phyloP scores from a whole-genome alignment of 1,139 yeast species.

The Kazachstania sp. region DNA sequence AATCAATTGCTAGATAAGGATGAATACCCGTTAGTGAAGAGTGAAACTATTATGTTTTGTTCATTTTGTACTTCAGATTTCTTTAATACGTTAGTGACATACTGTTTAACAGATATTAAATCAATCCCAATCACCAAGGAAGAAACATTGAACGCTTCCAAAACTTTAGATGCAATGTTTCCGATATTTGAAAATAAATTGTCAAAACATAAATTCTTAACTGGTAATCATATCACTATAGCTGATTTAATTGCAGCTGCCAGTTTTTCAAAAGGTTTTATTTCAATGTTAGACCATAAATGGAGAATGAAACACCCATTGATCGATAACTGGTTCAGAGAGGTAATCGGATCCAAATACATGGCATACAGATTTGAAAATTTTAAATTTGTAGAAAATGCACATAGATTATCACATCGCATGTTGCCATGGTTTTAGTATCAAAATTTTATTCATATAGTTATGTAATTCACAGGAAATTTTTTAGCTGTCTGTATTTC shows the following conservation, averaged over 20 bases:
- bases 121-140: constrained; percentile 61
- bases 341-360: constrained; percentile 49
- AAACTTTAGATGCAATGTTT: constrained; percentile 34
- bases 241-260: constrained; percentile 69
- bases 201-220: constrained; percentile 66
- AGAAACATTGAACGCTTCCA: constrained; percentile 50
- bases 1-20: constrained; percentile 46
- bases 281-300: constrained; percentile 52
- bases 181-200: constrained; percentile 52
- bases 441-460: neutral
- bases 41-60: constrained; percentile 62
- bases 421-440: neutral
- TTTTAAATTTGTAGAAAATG: constrained; percentile 32
- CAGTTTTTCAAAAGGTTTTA: constrained; percentile 32
- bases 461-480: too few relatives aligned
- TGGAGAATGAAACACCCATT: constrained; percentile 68
- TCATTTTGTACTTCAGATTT: constrained; percentile 66
- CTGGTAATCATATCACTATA: constrained; percentile 59
- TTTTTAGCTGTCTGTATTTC: too few relatives aligned
- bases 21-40: constrained; percentile 38
- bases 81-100: constrained; percentile 34
- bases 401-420: neutral
- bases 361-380: constrained; percentile 38
- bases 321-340: constrained; percentile 71
- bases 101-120: constrained; percentile 31